Evolutionary conservation across 1,284 basidiomycete genomes (phyloP).

Genomic region (Apiotrichum domesticum): DNA sequence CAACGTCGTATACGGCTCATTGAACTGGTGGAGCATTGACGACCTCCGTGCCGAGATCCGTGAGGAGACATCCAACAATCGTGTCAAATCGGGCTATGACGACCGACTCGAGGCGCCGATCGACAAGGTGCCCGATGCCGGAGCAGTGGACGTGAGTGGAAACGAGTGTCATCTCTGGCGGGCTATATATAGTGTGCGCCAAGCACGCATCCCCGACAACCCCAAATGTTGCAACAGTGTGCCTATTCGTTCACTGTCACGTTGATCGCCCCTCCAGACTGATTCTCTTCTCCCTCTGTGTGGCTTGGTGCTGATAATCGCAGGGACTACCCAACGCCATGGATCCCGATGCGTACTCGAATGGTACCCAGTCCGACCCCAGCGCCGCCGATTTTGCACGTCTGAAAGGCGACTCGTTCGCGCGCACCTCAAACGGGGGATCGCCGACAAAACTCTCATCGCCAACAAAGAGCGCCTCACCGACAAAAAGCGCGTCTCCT

Average conservation of each 20-base stretch:
- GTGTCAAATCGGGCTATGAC: constrained; percentile 43
- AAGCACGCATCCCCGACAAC: no score
- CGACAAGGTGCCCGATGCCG: constrained; percentile 39
- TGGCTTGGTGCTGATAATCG: no score
- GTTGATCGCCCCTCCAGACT: no score
- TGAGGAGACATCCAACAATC: constrained; percentile 42
- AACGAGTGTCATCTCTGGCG: no score
- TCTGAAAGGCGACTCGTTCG: not conserved
- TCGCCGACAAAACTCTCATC: no score
- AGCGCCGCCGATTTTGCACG: not conserved
- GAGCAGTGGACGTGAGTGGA: constrained; percentile 19
- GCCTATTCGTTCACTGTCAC: no score
- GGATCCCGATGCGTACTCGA: constrained; percentile 19
- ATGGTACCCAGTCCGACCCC: not conserved
- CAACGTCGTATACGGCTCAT: constrained; percentile 36
- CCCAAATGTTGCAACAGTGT: no score
- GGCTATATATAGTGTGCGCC: no score
- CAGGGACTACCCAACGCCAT: constrained; percentile 35
- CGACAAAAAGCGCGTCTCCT: no score
- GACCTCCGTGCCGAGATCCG: constrained; percentile 47
- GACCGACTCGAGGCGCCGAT: constrained; percentile 32
- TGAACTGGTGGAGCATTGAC: constrained; percentile 44
- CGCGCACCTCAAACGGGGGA: no score
- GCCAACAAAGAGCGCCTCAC: no score
- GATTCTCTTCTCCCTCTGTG: no score